These are phyloP conservation scores for Chalciporus sp. DNA, from an alignment of 1,284 basidiomycete genomes.

Conservation along the genomic window DNA sequence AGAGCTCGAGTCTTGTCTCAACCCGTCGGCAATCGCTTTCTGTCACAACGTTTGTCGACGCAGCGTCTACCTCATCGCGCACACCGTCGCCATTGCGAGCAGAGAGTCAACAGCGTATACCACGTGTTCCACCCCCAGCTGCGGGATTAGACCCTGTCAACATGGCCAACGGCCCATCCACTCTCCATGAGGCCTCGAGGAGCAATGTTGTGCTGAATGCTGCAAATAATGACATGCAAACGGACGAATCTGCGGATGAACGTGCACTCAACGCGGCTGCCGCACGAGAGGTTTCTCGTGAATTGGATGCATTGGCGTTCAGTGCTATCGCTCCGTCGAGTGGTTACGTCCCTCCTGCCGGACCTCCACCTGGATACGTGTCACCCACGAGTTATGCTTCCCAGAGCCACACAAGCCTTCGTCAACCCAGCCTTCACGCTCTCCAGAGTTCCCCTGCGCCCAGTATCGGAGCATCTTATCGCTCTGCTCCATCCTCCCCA, in stretches of 20 bases:
- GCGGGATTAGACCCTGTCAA: conserved; percentile 17
- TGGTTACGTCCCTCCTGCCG: conserved; percentile 24
- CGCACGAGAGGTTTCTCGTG: conserved; percentile 64
- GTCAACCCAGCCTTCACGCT: not conserved
- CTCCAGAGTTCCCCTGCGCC: not conserved
- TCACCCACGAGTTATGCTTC: conserved; percentile 10
- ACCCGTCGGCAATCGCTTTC: not conserved
- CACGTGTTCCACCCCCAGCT: conserved; percentile 32
- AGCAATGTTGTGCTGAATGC: not conserved
- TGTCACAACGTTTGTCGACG: conserved; percentile 3
- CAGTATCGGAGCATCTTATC: conserved; percentile 3
- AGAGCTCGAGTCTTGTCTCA: not conserved
- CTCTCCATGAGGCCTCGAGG: conserved; percentile 4
- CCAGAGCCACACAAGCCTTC: not conserved
- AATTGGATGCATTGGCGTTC: conserved; percentile 59
- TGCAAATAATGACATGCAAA: conserved; percentile 8
- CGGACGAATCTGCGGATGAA: conserved; percentile 36
- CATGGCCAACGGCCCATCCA: not conserved
- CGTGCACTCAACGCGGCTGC: conserved; percentile 59
- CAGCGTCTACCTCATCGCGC: not conserved
- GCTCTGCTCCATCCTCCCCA: conserved; percentile 29
- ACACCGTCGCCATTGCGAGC: conserved; percentile 16
- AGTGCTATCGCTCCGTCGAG: conserved; percentile 37
- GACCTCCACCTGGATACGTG: conserved; percentile 24
- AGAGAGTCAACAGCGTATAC: conserved; percentile 27